Evolutionary conservation across 768 basidiomycete genomes (phyloP).

Genomic region (Mycena metata): DNA sequence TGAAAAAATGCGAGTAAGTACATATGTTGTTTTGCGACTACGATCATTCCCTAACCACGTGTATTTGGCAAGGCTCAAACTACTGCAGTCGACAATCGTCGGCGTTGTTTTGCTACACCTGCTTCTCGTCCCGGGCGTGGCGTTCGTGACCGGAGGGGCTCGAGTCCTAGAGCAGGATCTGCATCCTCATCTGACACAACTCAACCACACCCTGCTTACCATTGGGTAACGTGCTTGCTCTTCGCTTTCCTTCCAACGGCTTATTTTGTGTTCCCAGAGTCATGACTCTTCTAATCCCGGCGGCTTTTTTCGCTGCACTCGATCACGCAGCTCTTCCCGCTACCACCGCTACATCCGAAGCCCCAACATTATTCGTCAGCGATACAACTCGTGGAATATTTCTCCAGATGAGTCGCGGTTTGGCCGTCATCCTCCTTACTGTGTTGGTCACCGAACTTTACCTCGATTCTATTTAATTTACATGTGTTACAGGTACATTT

Average conservation of each 20-base stretch:
- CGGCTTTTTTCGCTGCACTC: constrained; percentile 76
- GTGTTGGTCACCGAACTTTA: constrained; percentile 57
- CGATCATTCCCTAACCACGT: too few species aligned
- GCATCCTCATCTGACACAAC: constrained; percentile 72
- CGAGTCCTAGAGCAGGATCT: constrained; percentile 75
- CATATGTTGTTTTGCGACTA: too few species aligned
- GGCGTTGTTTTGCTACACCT: constrained; percentile 83
- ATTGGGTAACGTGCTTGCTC: constrained; percentile 63
- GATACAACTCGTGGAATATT: constrained; percentile 62
- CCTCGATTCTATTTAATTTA: constrained; percentile 4
- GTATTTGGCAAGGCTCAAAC: constrained; percentile 58
- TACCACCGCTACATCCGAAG: constrained; percentile 34
- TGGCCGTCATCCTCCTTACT: constrained; percentile 72
- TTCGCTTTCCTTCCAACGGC: neutral
- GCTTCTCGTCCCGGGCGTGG: constrained; percentile 75
- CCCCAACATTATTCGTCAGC: constrained; percentile 49
- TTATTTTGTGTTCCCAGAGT: constrained; percentile 56
- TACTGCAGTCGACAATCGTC: constrained; percentile 78
- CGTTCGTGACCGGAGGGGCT: constrained; percentile 82
- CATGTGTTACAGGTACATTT: constrained; percentile 63
- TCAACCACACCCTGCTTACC: constrained; percentile 78
- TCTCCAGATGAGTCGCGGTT: constrained; percentile 74
- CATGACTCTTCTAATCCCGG: constrained; percentile 72
- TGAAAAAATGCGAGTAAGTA: constrained; percentile 81
- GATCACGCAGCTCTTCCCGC: constrained; percentile 49